Base-by-base conservation (phyloP, 2,329 filamentous ascomycete species). In the Cercospora nicotianae region DNA sequence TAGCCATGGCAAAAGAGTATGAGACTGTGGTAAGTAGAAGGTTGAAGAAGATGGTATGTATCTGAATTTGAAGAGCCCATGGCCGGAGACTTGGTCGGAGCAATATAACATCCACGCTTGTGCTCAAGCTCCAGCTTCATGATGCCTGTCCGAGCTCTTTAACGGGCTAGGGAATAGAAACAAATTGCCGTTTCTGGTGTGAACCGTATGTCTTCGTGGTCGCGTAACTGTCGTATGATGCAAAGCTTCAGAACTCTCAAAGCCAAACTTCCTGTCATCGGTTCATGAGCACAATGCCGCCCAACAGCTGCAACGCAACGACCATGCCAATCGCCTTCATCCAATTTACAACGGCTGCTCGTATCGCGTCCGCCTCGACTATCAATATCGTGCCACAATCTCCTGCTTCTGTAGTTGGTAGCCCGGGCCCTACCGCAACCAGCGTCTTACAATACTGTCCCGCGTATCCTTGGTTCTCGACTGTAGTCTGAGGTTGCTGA, bases 331-430 rank as follows among this genome's bases (percentile, higher is more conserved):
- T 63, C 63, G 72, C 55, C 57, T 60, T 70, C 36, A 63, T 33
- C 70, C 69, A 73, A 5, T 63, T 62, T 2, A 75, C n/a, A 1
- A 67, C 69, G 20, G 67, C 65, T 6, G 36, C 26, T 51, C 65
- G 62, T 9, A 72, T 60, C n/a, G 66, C 70, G 53, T 70, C 63
- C 3, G 73, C 69, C 61, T 72, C 73, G 1, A 76, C 72, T 18
- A 79, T 75, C 60, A 79, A 65, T 28, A 79, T 77, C n/a, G 75
- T 78, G n/a, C 78, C 78, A 65, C 78, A 79, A 3, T 75, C 66
- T 3, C 74, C 77, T 3, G 69, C 66, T 45, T 72, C 69, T 5
- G 77, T 77, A 1, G 77, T 78, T 0, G 77, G 77, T 33, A 79
- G 48, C n/a, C 72, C 73, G 1, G 75, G 74, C 16, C 78, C 78